Base-by-base conservation (phyloP, 2,329 filamentous ascomycete genomes). In the Neonectria faginata region DNA sequence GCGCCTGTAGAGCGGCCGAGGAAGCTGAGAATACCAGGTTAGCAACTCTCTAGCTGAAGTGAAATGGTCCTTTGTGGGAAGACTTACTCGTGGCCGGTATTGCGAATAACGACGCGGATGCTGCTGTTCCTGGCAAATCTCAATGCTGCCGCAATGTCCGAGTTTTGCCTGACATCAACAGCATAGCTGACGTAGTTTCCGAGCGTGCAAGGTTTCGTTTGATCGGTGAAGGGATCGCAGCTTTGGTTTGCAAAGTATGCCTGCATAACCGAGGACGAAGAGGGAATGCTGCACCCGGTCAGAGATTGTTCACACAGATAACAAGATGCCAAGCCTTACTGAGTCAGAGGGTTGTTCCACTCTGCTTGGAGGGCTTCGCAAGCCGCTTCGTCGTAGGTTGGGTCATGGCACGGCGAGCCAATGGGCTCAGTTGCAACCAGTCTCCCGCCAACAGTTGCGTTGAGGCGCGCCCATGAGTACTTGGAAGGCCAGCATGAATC, bases 361-460 rank as follows among this genome's bases (percentile, higher is more conserved):
- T 75, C 62, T 11, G 60, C 66, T 61, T 77, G 70, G 18, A 86
- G 70, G 2, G 65, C 70, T 1, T 73, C 63, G 70, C 86, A 88
- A 27, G 71, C 76, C 4, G 71, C 73, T 8, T 78, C 79, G 70
- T 87, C 75, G 69, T 84, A 87, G 18, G 69, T 69, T 6, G 76
- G 78, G 33, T 80, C 76, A 67, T 89, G 87, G 70, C 87, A 90
- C 0, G 82, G 77, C 2, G 81, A 74, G 0, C 81, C 87, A 3
- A 88, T 70, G 0, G 88, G 87, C 2, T 83, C 75, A 0, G 84
- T 87, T 11, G 81, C 79, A 45, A 89, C 78, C 29, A 90, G 76
- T 5, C 77, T 78, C 1, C 85, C 86, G 22, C 78, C 76, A 2
- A 89, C 77, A 1, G 86, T 82, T 14, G 72, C 58, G 69, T 90